These are phyloP conservation scores for Umbilicaria muhlenbergii DNA, from an alignment of 495 filamentous ascomycete genomes.

Conservation along the genomic window DNA sequence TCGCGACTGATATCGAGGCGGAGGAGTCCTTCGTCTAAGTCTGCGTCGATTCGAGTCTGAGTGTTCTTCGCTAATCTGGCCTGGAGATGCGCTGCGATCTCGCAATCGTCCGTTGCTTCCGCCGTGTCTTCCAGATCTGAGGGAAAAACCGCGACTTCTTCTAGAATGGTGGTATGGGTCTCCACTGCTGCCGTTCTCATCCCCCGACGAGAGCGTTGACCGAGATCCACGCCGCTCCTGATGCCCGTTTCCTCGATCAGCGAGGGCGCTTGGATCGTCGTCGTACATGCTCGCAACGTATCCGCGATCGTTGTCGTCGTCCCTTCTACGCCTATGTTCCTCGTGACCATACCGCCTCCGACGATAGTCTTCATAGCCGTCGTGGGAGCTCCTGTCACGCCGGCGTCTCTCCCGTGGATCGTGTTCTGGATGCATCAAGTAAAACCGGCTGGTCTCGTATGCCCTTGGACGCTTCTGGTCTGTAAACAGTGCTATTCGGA, in stretches of 20 bases:
- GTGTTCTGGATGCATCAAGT: conserved; percentile 76
- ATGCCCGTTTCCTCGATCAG: conserved; percentile 14
- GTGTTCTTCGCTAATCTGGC: conserved; percentile 37
- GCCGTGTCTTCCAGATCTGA: conserved; percentile 13
- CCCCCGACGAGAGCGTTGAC: too few relatives aligned
- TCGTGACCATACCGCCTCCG: conserved; percentile 40
- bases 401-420: conserved; percentile 63
- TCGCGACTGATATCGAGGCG: conserved; percentile 1
- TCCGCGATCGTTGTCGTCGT: conserved; percentile 36
- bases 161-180: too few relatives aligned
- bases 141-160: conserved; percentile 3
- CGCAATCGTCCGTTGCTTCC: conserved; percentile 11
- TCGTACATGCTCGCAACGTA: conserved; percentile 71
- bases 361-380: conserved; percentile 43
- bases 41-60: background rate
- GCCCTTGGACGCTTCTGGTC: conserved; percentile 71
- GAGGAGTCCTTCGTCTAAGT: conserved; percentile 5
- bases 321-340: conserved; percentile 34
- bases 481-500: conserved; percentile 55
- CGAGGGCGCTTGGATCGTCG: conserved; percentile 34
- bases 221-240: background rate
- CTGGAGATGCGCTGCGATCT: conserved; percentile 57
- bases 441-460: conserved; percentile 70
- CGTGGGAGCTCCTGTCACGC: conserved; percentile 31
- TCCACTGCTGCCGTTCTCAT: too few relatives aligned